These are phyloP conservation scores for Apophysomyces trapeziformis DNA, from an alignment of 371 early-diverging fungal genomes.

Conservation along the genomic window DNA sequence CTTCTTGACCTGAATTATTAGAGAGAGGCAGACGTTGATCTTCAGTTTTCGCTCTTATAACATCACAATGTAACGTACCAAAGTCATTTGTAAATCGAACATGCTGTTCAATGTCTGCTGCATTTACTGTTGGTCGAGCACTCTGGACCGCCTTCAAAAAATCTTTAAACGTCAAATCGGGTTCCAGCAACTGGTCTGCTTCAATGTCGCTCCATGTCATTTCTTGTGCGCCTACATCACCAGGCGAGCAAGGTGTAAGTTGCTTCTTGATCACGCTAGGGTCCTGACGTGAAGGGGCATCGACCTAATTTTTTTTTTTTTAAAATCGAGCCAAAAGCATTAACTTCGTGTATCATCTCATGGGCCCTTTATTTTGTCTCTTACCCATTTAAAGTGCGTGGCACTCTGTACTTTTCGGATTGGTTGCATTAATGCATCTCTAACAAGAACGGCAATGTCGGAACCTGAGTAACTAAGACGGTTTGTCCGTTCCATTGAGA, in stretches of 20 bases:
- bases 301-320: constrained; percentile 36
- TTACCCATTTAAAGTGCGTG: constrained; percentile 92
- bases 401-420: constrained; percentile 95
- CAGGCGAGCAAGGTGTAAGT: constrained; percentile 95
- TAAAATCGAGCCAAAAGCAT: no score
- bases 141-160: constrained; percentile 84
- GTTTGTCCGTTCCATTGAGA: no score
- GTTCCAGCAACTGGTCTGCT: constrained; percentile 89
- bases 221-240: constrained; percentile 87
- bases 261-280: constrained; percentile 54
- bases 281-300: constrained; percentile 70
- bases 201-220: constrained; percentile 91
- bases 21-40: background rate
- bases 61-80: constrained; percentile 48
- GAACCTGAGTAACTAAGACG: constrained; percentile 83
- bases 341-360: no score
- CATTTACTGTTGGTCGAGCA: constrained; percentile 87
- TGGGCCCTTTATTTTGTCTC: background rate
- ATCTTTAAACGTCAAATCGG: constrained; percentile 81
- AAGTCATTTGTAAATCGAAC: constrained; percentile 91
- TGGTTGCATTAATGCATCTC: constrained; percentile 97
- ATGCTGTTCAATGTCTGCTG: constrained; percentile 80
- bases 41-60: no score
- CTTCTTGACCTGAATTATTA: constrained; percentile 35
- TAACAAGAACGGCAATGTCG: constrained; percentile 91